Base-by-base conservation (phyloP, 2,329 filamentous ascomycete species). In the Penicillium hesseltinei region DNA sequence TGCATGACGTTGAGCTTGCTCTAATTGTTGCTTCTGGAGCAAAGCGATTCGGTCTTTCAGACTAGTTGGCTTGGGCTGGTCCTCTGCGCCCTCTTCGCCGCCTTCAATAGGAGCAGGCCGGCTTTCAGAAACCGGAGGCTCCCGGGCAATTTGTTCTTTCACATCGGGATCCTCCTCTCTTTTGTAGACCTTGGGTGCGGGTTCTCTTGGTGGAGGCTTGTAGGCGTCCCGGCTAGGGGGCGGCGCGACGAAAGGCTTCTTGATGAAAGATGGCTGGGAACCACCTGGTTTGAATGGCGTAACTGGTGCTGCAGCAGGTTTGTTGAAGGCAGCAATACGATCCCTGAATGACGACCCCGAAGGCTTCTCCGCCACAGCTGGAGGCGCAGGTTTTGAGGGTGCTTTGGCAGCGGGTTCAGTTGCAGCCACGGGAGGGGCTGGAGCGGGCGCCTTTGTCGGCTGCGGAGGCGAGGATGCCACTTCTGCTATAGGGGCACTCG, bases 271-370 rank as follows among this genome's bases (percentile, higher is more conserved):
- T 57, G 84, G 82, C 31, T 82, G 78, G 11, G 77, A 72, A 2
- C 85, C 85, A 58, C 83, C 82, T 21, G 92, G 91, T 72, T 96
- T 96, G 78, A 95, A 93, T 1, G 94, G 94, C n/a, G 91, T 85
- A 59, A 94, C 81, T 9, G 94, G 94, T 3, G 92, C 86, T 6
- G 92, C 91, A 38, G 90, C 85, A 44, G 90, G 81, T 73, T 93
- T 94, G 76, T 99, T 99, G 79, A 99, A 99, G 44, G 94, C 93
- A 35, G 94, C 94, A 71, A 99, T 96, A 61, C 94, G 90, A 76
- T 97, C 94, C 71, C 85, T 92, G 79, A 99, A 97, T 2, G 94
- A 91, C 69, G 84, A 90, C 45, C 80, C 82, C 11, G 75, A 73
- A 29, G 92, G 91, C 73, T 96, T 96, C 66, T 91, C 90, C 13